Conservation (phyloP, 345 rosid genomes). For the Heritiera littoralis region DNA sequence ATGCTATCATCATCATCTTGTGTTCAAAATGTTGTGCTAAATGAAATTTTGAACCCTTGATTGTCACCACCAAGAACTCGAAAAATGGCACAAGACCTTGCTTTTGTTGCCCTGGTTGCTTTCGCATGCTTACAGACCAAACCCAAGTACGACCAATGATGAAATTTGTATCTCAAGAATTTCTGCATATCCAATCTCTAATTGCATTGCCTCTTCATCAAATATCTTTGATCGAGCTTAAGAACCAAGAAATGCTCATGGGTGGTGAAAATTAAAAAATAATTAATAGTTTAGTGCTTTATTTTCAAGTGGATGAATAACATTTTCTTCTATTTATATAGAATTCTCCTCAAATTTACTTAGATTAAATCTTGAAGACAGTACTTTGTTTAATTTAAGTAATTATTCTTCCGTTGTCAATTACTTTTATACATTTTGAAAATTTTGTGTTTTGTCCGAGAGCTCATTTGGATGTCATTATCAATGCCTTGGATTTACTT, state of each 20-base stretch:
- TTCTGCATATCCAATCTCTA: neutral
- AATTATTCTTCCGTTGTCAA: too few relatives aligned
- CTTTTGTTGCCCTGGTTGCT: neutral
- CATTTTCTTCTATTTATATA: too few relatives aligned
- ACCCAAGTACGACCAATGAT: conserved; percentile 19
- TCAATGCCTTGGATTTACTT: too few relatives aligned
- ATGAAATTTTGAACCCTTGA: neutral
- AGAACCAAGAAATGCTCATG: neutral
- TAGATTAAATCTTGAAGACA: too few relatives aligned
- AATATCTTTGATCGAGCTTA: too few relatives aligned
- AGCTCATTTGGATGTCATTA: too few relatives aligned
- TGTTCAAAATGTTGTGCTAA: neutral
- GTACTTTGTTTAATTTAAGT: too few relatives aligned
- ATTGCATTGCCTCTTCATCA: neutral
- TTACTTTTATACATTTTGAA: too few relatives aligned
- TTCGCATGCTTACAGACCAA: conserved; percentile 1
- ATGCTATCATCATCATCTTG: neutral
- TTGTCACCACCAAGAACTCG: neutral
- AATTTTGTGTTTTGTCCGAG: too few relatives aligned
- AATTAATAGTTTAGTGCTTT: too few relatives aligned
- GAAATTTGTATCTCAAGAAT: conserved; percentile 10
- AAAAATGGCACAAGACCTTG: neutral
- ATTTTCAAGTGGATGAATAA: too few relatives aligned
- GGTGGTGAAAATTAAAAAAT: neutral
- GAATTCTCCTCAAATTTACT: neutral